These are phyloP conservation scores for Penicillium pancosmium DNA, from an alignment of 495 filamentous ascomycete species.

Conservation along the genomic window DNA sequence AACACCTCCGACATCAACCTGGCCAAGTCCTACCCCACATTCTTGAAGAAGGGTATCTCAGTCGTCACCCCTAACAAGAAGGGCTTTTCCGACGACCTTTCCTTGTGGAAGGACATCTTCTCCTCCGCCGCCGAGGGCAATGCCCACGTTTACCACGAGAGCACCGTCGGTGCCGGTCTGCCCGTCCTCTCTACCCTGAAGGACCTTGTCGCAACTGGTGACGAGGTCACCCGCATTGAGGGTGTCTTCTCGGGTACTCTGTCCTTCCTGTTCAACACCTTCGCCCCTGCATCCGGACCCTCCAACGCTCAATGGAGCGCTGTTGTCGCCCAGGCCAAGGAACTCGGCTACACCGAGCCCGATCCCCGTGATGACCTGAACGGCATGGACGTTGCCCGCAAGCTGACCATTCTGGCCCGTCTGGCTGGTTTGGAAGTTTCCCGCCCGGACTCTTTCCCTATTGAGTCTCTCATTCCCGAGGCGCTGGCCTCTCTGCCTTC, in stretches of 20 bases:
- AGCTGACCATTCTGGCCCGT: conserved; percentile 90
- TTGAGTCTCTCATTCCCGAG: conserved; percentile 85
- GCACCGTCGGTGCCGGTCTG: conserved; percentile 87
- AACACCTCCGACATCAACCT: conserved; percentile 87
- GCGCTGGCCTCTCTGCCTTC: conserved; percentile 74
- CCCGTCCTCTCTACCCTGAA: conserved; percentile 89
- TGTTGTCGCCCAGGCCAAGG: conserved; percentile 86
- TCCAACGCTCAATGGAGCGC: conserved; percentile 72
- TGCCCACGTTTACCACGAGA: conserved; percentile 89
- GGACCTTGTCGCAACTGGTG: conserved; percentile 87
- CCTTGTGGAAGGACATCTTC: conserved; percentile 84
- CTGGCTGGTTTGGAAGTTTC: conserved; percentile 76
- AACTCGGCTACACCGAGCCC: conserved; percentile 95
- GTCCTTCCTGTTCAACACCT: conserved; percentile 95
- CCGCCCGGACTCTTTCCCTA: conserved; percentile 81
- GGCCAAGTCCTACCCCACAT: conserved; percentile 74
- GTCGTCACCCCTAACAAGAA: conserved; percentile 98
- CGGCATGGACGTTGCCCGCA: conserved; percentile 94
- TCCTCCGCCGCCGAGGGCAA: conserved; percentile 59
- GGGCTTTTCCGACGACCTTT: conserved; percentile 77
- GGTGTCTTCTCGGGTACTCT: conserved; percentile 97
- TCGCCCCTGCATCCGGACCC: conserved; percentile 72
- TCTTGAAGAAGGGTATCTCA: conserved; percentile 77
- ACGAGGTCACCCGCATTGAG: conserved; percentile 84
- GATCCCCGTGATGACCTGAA: conserved; percentile 96